phyloP scores from a whole-genome alignment of 345 rosid genomes.

The Eucalyptus sp. region DNA sequence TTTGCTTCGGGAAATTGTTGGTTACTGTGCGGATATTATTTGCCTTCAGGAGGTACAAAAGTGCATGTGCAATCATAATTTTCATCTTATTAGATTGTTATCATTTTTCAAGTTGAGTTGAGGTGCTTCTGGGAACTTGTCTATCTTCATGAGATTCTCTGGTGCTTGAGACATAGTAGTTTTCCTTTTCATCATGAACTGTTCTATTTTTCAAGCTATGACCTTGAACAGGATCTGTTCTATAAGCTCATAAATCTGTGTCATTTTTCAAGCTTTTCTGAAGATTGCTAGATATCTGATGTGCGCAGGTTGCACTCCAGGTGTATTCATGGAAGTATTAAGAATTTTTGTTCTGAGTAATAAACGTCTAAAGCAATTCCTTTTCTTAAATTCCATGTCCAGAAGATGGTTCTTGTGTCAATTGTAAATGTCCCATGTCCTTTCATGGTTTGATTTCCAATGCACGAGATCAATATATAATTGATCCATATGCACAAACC shows the following conservation, averaged over 20 bases:
- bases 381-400: neutral
- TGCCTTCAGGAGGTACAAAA: constrained; percentile 61
- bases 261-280: neutral
- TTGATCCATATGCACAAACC: neutral
- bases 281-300: neutral
- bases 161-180: neutral
- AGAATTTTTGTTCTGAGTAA: neutral
- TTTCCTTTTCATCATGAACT: neutral
- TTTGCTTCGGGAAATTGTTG: constrained; percentile 44
- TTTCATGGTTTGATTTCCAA: neutral
- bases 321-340: neutral
- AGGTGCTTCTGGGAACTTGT: neutral
- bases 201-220: neutral
- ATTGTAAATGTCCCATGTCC: neutral
- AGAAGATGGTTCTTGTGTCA: neutral
- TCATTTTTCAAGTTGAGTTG: neutral
- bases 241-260: neutral
- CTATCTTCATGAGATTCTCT: neutral
- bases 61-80: neutral
- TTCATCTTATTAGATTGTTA: neutral
- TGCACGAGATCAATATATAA: neutral
- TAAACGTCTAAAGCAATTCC: neutral
- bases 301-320: neutral
- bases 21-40: constrained; percentile 44
- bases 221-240: neutral